Conservation (phyloP, 2,329 filamentous ascomycete genomes). For the Shiraia sp. region DNA sequence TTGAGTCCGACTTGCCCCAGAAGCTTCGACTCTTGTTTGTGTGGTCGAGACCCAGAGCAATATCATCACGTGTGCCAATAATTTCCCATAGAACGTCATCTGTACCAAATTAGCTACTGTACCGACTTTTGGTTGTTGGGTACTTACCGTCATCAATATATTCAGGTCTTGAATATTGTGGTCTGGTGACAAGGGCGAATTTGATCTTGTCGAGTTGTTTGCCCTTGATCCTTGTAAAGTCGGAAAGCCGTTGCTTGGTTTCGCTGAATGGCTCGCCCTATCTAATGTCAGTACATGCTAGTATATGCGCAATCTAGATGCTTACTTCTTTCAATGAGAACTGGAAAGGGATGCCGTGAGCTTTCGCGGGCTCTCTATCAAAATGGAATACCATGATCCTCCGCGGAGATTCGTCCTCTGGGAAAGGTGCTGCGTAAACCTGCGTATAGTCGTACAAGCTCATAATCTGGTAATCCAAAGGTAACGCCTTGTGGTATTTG, state of each 20-base stretch:
- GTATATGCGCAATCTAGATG: too few relatives aligned
- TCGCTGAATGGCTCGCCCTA: conserved; percentile 85
- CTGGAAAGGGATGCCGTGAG: conserved; percentile 88
- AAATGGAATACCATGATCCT: conserved; percentile 89
- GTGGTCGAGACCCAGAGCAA: conserved; percentile 61
- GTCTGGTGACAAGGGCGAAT: conserved; percentile 74
- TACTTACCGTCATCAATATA: conserved; percentile 85
- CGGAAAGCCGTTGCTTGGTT: conserved; percentile 91
- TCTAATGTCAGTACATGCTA: conserved; percentile 21
- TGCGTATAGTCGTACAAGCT: conserved; percentile 84
- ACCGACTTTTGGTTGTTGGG: background rate
- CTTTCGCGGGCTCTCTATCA: conserved; percentile 81
- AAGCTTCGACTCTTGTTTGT: conserved; percentile 63
- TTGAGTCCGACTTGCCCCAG: conserved; percentile 64
- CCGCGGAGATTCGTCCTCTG: conserved; percentile 67
- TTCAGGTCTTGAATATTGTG: conserved; percentile 73
- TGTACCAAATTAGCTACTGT: conserved; percentile 23
- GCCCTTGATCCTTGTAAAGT: conserved; percentile 91
- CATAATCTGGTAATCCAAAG: conserved; percentile 71
- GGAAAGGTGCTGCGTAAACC: conserved; percentile 79
- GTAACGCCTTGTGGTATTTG: conserved; percentile 81
- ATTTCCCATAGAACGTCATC: conserved; percentile 54
- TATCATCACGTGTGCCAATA: conserved; percentile 42
- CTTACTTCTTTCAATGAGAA: conserved; percentile 79
- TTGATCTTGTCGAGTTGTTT: conserved; percentile 99